Conservation (phyloP, 1,284 basidiomycete species). For the Xerocomus nothofagi region DNA sequence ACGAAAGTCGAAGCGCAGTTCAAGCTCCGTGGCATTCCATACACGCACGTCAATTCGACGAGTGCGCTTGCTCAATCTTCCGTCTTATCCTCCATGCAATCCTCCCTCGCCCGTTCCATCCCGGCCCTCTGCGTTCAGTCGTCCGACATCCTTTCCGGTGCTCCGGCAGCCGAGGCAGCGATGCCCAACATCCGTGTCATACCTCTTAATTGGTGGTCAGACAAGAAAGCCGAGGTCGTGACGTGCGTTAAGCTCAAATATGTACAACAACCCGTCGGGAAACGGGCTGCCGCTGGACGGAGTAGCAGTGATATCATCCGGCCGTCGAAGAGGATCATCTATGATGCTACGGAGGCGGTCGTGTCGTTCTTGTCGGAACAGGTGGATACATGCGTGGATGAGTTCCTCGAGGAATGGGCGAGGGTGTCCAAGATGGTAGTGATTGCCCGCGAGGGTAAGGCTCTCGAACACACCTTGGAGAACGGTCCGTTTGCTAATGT, state of each 20-base stretch:
- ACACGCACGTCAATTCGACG: constrained; percentile 70
- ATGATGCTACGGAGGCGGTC: constrained; percentile 81
- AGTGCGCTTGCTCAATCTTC: constrained; percentile 41
- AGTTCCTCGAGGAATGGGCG: constrained; percentile 90
- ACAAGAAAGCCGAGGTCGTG: constrained; percentile 72
- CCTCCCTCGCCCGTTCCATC: constrained; percentile 69
- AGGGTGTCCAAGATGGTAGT: constrained; percentile 89
- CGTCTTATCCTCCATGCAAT: constrained; percentile 57
- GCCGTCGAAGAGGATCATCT: constrained; percentile 81
- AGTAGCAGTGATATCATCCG: constrained; percentile 63
- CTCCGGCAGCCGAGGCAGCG: constrained; percentile 82
- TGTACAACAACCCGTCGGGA: constrained; percentile 79
- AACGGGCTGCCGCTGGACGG: constrained; percentile 48
- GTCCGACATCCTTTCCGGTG: constrained; percentile 74
- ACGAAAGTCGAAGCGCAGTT: constrained; percentile 87
- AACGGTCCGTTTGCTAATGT: constrained; percentile 2
- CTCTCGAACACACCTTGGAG: not conserved
- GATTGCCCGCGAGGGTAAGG: constrained; percentile 80
- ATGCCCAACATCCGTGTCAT: constrained; percentile 89
- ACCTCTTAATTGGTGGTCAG: constrained; percentile 89
- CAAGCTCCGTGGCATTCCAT: constrained; percentile 78
- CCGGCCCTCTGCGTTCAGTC: constrained; percentile 84
- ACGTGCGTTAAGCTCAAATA: constrained; percentile 88
- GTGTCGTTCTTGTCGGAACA: constrained; percentile 85
- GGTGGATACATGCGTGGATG: constrained; percentile 83